phyloP scores from a whole-genome alignment of 1,139 yeast species.

The Suhomyces terraborum region DNA sequence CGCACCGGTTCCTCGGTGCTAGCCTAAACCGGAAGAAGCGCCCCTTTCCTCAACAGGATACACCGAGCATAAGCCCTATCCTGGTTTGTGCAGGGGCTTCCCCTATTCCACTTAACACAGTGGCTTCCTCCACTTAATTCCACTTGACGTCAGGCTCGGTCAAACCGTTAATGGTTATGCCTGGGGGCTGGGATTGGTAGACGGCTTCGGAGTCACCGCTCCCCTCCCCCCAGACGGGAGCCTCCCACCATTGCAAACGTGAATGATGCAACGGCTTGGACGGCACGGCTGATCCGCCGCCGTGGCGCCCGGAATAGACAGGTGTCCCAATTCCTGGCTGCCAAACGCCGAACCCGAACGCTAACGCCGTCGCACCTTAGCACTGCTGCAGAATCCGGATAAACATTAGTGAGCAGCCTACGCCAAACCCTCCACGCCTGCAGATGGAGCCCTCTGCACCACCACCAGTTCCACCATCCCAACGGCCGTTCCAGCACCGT shows the following conservation, averaged over 20 bases:
- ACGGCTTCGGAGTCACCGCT: not conserved
- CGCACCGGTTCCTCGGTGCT: no score
- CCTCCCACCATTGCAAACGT: not conserved
- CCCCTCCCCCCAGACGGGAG: not conserved
- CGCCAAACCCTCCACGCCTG: no score
- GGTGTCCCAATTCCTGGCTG: not conserved
- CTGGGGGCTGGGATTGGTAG: not conserved
- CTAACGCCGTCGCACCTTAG: constrained; percentile 1
- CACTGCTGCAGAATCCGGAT: not conserved
- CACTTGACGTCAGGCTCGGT: not conserved
- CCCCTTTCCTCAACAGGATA: constrained; percentile 2
- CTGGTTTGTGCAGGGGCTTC: constrained; percentile 10
- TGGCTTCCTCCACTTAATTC: constrained; percentile 1
- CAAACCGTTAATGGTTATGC: not conserved
- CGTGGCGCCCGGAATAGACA: constrained; percentile 15
- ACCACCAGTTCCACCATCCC: no score
- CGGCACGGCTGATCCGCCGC: constrained; percentile 17
- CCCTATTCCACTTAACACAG: constrained; percentile 24
- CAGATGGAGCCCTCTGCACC: no score
- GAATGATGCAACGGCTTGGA: constrained; percentile 10
- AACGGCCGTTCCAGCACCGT: no score
- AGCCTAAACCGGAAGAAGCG: constrained; percentile 1
- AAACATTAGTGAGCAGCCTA: constrained; percentile 1
- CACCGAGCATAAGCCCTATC: constrained; percentile 7
- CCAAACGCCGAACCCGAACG: constrained; percentile 2